Percentiles rank a stretch among this genome's conserved stretches.
Conservation (phyloP, 352 stramenopile genomes). For the Phytophthora nicotianae region DNA sequence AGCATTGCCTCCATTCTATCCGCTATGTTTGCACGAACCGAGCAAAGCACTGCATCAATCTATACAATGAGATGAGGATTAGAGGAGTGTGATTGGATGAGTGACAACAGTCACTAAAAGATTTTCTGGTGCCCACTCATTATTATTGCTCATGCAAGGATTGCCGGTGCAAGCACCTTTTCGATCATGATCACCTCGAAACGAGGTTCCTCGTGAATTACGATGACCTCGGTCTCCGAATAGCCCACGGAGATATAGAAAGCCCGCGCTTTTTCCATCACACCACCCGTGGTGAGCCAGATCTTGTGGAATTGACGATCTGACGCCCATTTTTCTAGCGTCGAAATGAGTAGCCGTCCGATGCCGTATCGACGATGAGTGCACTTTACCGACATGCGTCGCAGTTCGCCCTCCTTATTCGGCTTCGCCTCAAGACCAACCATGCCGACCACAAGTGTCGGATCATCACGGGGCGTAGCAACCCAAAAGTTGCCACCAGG, state of each 20-base stretch:
- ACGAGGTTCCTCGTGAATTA: constrained; percentile 22
- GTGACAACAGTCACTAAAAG: too few species aligned
- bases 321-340: constrained; percentile 33
- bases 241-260: constrained; percentile 36
- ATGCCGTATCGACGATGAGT: constrained; percentile 40
- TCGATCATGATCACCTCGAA: constrained; percentile 32
- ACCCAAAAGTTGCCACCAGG: constrained; percentile 53
- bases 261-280: constrained; percentile 21
- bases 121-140: too few species aligned
- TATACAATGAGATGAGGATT: neutral
- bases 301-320: constrained; percentile 23
- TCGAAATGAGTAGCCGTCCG: constrained; percentile 29
- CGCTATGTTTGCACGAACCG: neutral
- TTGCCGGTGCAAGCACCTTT: constrained; percentile 4
- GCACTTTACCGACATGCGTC: constrained; percentile 43
- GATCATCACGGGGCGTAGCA: constrained; percentile 24
- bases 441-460: constrained; percentile 33
- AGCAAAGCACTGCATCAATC: neutral
- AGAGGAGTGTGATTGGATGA: neutral
- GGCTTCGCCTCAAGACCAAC: constrained; percentile 39
- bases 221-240: constrained; percentile 9
- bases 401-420: constrained; percentile 35
- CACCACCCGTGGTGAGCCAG: constrained; percentile 32
- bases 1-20: neutral
- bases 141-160: neutral